Evolutionary conservation across 495 filamentous ascomycete species (phyloP), one percentile per base, ranked within the genome.

Genomic region (Hyaloscypha finlandica): DNA sequence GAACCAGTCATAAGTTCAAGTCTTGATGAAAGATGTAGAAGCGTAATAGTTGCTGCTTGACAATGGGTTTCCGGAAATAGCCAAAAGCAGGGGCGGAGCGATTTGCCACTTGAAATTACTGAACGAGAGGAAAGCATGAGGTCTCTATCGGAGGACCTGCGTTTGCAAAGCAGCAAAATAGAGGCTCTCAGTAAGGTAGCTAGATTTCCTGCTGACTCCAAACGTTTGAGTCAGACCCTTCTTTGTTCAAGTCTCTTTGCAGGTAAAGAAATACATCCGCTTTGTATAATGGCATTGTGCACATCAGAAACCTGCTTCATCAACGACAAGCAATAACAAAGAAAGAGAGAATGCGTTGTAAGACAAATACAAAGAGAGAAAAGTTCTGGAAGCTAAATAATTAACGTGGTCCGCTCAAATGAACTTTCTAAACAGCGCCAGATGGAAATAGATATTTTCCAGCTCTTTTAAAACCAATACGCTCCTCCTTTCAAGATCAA

Each of bases 301-400:
- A 1, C 9, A 29, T 11, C 29, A 31, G 20, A 56, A 56, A 56
- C 2, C 8, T 29, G 53, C 29, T 31, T 31, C 29, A 8, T 31
- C 53, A 2, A 6, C 20, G n/a, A 30, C 53, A 6, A 56, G 29
- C 8, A 56, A 53, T 25, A 25, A 56, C 53, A 56, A 56, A 56
- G 53, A 31, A 29, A 16, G 16, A 12, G 1, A 48, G 53, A 6
- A 29, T 56, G 22, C 22, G 8, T 19, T 56, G n/a, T 56, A 56
- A 56, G 53, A 31, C 53, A 56, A 11, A 6, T n/a, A 56, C 20
- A 56, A 56, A 56, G 53, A 31, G 22, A 31, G 3, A 31, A 56
- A 6, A 53, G 29, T 56, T 56, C 22, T 56, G 29, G 53, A 56
- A 56, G 29, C n/a, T 31, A 56, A 16, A 56, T 56, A 29, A 53